Percentiles rank a stretch among this genome's conserved stretches.
phyloP scores from a whole-genome alignment of 106 monocot genomes.

The Allium cepa region DNA sequence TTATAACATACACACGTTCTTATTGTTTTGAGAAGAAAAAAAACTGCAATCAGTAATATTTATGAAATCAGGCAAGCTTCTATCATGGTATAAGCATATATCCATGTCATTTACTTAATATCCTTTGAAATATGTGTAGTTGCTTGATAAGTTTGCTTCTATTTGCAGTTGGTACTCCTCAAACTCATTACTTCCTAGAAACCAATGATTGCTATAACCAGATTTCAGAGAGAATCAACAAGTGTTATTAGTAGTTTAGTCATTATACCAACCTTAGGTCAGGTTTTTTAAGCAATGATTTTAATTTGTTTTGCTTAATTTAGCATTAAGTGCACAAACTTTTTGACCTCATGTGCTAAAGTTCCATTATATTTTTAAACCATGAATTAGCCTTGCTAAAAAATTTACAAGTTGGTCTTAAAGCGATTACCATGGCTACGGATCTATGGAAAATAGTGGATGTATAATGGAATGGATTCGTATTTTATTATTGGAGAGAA shows the following conservation, averaged over 20 bases:
- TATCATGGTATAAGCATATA: neutral
- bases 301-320: neutral
- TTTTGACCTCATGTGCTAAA: too few relatives aligned
- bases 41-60: too few relatives aligned
- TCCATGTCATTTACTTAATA: neutral
- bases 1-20: too few relatives aligned
- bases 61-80: too few relatives aligned
- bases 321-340: neutral
- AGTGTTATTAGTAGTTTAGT: conserved; percentile 23
- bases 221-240: conserved; percentile 45
- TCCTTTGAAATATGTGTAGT: too few relatives aligned
- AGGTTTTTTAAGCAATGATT: conserved; percentile 26
- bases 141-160: neutral
- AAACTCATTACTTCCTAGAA: conserved; percentile 60
- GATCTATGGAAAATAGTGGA: too few relatives aligned
- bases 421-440: conserved; percentile 49
- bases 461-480: too few relatives aligned
- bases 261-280: conserved; percentile 21
- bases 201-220: conserved; percentile 55
- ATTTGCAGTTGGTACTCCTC: conserved; percentile 76
- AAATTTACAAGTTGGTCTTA: conserved; percentile 65
- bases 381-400: conserved; percentile 67
- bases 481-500: too few relatives aligned
- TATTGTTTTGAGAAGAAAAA: too few relatives aligned
- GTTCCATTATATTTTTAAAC: too few relatives aligned